phyloP scores from a whole-genome alignment of 345 rosid genomes.

The Eucalyptus shirleyi region DNA sequence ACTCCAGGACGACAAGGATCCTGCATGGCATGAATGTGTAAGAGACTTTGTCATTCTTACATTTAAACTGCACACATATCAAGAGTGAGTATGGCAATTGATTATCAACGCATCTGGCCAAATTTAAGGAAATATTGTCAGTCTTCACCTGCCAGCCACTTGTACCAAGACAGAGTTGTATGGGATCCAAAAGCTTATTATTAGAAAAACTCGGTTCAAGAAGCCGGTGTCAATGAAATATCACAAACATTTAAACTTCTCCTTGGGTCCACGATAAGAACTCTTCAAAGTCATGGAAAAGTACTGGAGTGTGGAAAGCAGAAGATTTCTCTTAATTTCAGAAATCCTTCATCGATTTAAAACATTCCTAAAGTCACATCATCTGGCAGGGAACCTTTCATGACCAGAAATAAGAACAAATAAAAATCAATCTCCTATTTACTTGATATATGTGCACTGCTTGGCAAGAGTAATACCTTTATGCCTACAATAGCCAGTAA shows the following conservation, averaged over 20 bases:
- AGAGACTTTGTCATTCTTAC: not conserved
- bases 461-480: constrained; percentile 29
- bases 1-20: constrained; percentile 97
- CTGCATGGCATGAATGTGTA: constrained; percentile 5
- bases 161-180: not conserved
- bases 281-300: not conserved
- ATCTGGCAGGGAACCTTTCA: not conserved
- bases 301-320: not conserved
- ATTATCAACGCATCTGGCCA: not conserved
- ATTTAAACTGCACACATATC: not conserved
- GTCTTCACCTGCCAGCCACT: not conserved
- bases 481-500: constrained; percentile 84
- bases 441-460: not conserved
- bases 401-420: not conserved
- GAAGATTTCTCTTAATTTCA: not conserved
- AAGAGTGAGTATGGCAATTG: not conserved
- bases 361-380: not conserved
- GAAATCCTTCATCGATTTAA: not conserved
- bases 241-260: not conserved
- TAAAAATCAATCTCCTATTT: not conserved
- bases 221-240: not conserved
- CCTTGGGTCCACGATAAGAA: not conserved
- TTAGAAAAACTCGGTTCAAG: not conserved
- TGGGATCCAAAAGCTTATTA: fast-evolving
- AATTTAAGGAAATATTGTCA: not conserved